phyloP scores from a whole-genome alignment of 2,329 filamentous ascomycete genomes.

The Fusarium sulawesiense region DNA sequence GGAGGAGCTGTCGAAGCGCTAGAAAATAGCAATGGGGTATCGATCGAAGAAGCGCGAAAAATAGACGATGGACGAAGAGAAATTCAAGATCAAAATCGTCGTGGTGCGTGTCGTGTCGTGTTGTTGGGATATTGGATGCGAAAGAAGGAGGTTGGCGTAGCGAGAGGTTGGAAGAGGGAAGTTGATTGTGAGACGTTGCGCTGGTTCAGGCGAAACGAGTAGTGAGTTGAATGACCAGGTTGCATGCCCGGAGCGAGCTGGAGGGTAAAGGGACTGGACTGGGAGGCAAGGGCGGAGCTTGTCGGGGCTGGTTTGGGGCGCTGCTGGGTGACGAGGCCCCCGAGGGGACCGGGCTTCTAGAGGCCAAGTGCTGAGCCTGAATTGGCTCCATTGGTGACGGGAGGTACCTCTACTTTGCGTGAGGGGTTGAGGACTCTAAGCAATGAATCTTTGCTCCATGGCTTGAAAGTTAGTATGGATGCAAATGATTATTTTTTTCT shows the following conservation, averaged over 20 bases:
- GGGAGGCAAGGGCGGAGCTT: neutral
- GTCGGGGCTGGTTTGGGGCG: conserved; percentile 9
- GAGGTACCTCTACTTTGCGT: conserved; percentile 6
- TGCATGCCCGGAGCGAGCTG: conserved; percentile 26
- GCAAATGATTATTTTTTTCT: neutral
- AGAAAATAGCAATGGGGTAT: conserved; percentile 31
- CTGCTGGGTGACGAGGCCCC: conserved; percentile 46
- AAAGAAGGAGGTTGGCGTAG: conserved; percentile 42
- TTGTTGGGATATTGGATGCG: conserved; percentile 31
- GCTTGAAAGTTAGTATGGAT: neutral
- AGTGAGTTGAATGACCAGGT: conserved; percentile 40
- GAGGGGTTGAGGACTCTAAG: neutral
- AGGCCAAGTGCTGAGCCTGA: conserved; percentile 1
- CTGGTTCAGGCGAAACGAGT: conserved; percentile 48
- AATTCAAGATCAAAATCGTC: conserved; percentile 20
- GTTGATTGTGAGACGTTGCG: conserved; percentile 44
- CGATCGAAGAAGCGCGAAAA: conserved; percentile 28
- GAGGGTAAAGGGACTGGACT: conserved; percentile 39
- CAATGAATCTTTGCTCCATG: neutral
- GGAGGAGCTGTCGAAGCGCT: conserved; percentile 12
- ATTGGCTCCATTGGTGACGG: neutral
- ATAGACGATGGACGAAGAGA: conserved; percentile 14
- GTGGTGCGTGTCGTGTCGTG: conserved; percentile 27
- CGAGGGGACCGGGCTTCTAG: conserved; percentile 29
- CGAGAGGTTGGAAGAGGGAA: conserved; percentile 45